phyloP scores from a whole-genome alignment of 1,139 yeast genomes.

The Geotrichum candidum region DNA sequence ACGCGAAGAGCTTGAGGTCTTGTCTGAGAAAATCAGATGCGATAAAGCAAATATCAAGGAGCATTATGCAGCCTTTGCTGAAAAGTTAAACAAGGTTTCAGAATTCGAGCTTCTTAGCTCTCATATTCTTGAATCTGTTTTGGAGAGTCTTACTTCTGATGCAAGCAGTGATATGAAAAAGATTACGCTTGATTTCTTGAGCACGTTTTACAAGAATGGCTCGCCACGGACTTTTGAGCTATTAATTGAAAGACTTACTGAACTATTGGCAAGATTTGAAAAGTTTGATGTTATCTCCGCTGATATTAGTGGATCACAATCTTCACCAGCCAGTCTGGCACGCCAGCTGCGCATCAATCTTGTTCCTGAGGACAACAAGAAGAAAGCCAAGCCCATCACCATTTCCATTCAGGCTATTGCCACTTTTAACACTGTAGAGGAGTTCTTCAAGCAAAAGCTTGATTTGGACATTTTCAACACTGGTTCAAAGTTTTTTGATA shows the following conservation, averaged over 20 bases:
- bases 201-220: constrained; percentile 41
- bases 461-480: constrained; percentile 4
- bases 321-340: constrained; percentile 53
- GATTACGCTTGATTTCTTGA: constrained; percentile 41
- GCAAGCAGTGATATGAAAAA: constrained; percentile 24
- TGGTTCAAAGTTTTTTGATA: constrained; percentile 13
- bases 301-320: constrained; percentile 35
- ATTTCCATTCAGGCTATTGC: constrained; percentile 87
- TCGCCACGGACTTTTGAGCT: constrained; percentile 35
- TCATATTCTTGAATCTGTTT: constrained; percentile 51
- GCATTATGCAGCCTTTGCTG: constrained; percentile 29
- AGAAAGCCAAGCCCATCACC: constrained; percentile 19
- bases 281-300: constrained; percentile 65
- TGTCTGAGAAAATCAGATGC: constrained; percentile 14
- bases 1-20: constrained; percentile 2
- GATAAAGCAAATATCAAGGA: constrained; percentile 24
- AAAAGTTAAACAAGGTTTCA: constrained; percentile 43
- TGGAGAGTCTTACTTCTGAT: constrained; percentile 39
- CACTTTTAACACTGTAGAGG: constrained; percentile 65
- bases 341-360: constrained; percentile 63
- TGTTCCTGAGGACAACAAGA: constrained; percentile 29
- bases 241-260: constrained; percentile 58
- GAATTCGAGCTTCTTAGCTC: constrained; percentile 73
- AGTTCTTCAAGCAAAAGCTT: constrained; percentile 39
- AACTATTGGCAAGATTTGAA: constrained; percentile 69